Evolutionary conservation across 1,284 basidiomycete genomes (phyloP).

Genomic region (Gymnopus androsaceus): DNA sequence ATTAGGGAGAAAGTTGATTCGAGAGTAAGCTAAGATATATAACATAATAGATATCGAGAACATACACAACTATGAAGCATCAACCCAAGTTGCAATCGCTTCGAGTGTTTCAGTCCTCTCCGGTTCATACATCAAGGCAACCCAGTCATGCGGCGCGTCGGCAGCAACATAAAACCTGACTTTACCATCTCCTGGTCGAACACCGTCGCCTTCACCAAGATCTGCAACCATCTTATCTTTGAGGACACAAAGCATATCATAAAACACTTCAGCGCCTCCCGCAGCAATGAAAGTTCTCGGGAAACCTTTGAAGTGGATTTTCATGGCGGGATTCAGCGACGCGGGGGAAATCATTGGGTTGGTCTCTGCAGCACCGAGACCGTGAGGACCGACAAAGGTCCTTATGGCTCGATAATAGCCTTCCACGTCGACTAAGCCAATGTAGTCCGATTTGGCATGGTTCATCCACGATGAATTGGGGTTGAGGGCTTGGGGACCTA

Average conservation of each 20-base stretch:
- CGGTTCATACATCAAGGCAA: constrained; percentile 59
- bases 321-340: constrained; percentile 38
- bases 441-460: constrained; percentile 42
- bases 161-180: constrained; percentile 50
- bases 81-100: constrained; percentile 51
- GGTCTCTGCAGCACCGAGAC: constrained; percentile 36
- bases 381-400: constrained; percentile 47
- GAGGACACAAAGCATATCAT: constrained; percentile 50
- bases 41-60: neutral
- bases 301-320: constrained; percentile 50
- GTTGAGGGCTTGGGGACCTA: constrained; percentile 38
- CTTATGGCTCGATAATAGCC: constrained; percentile 31
- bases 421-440: constrained; percentile 26
- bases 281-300: constrained; percentile 56
- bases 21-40: too few species aligned
- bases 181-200: constrained; percentile 33
- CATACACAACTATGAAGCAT: constrained; percentile 12
- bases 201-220: constrained; percentile 43
- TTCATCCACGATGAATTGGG: constrained; percentile 34
- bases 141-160: constrained; percentile 57
- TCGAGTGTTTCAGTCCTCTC: constrained; percentile 49
- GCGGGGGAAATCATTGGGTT: constrained; percentile 62
- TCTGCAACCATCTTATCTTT: constrained; percentile 48
- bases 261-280: constrained; percentile 54
- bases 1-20: too few species aligned